Base-by-base conservation (phyloP, 1,284 basidiomycete species). In the Hymenochaete sp. region DNA sequence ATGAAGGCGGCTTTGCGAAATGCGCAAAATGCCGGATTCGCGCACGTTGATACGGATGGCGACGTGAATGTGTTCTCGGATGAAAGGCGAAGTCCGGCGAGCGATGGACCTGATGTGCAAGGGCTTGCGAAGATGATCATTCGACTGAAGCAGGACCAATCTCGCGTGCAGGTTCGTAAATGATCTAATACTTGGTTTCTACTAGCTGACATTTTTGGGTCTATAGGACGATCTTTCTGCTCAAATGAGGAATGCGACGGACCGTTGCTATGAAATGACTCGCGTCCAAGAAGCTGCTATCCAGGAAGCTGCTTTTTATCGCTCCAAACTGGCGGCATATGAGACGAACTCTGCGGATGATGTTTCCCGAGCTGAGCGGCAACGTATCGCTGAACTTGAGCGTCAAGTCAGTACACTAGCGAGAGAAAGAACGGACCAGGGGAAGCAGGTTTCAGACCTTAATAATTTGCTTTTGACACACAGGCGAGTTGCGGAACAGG, bases 231-330 rank as follows among this genome's bases (percentile, higher is more conserved):
- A 73, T 22, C 71, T 93, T 57, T 72, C 75, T 7, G 80, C 81
- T 47, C 89, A 93, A 62, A 81, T 86, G 1, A 79, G 75, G 42
- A 68, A 73, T 32, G 79, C 83, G 4, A 90, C 90, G 4, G 83
- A 89, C 35, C 82, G 82, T 39, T 64, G 95, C 4, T 71, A 76
- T 11, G 89, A 93, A 52, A 82, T 87, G 1, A 91, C 97, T 53
- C 78, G 84, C 29, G 67, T 82, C 46, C 85, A 86, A 52, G 65
- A 73, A 3, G 82, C 79, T 40, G 95, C 96, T 1, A 65, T 91
- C 4, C 91, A 98, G 62, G 96, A 99, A 63, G 89, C 95, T 1
- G 90, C 93, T 1, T 98, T 89, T 67, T 97, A 93, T 62, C 90
- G 95, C 38, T 90, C 93, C 39, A 98, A 98, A 66, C 68, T 96